phyloP scores from a whole-genome alignment of 176 grass and related monocot species.

The Oryza officinalis region DNA sequence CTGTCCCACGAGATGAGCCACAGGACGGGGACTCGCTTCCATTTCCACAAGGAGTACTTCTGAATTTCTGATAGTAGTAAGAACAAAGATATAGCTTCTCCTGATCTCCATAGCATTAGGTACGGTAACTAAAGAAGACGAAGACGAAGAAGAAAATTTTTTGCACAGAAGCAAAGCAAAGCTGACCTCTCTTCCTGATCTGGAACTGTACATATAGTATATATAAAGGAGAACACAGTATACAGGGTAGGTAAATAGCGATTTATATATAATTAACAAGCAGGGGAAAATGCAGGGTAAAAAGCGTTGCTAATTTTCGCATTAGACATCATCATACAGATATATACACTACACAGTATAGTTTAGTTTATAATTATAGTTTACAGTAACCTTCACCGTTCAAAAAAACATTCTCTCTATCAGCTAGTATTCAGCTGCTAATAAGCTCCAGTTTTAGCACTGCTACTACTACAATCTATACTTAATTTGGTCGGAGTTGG shows the following conservation, averaged over 20 bases:
- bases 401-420: neutral
- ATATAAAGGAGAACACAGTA: constrained; percentile 62
- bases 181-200: constrained; percentile 56
- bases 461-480: no score
- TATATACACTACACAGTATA: constrained; percentile 44
- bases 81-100: neutral
- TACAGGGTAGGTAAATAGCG: constrained; percentile 42
- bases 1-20: constrained; percentile 92
- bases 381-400: neutral
- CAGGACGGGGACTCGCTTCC: constrained; percentile 79
- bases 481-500: no score
- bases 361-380: constrained; percentile 7
- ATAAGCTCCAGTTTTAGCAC: neutral
- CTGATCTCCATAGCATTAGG: constrained; percentile 46
- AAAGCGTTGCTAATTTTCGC: constrained; percentile 12
- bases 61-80: constrained; percentile 31
- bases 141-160: constrained; percentile 34
- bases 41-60: constrained; percentile 99
- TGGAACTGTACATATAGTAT: constrained; percentile 86
- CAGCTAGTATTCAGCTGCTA: neutral
- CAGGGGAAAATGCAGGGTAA: constrained; percentile 28
- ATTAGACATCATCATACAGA: constrained; percentile 35
- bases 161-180: constrained; percentile 66
- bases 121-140: constrained; percentile 16
- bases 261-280: constrained; percentile 41